A percentile compares a stretch with the other conserved stretches of the same genome.
phyloP scores from a whole-genome alignment of 2,329 filamentous ascomycete genomes.

The Aspergillus aculeatus region DNA sequence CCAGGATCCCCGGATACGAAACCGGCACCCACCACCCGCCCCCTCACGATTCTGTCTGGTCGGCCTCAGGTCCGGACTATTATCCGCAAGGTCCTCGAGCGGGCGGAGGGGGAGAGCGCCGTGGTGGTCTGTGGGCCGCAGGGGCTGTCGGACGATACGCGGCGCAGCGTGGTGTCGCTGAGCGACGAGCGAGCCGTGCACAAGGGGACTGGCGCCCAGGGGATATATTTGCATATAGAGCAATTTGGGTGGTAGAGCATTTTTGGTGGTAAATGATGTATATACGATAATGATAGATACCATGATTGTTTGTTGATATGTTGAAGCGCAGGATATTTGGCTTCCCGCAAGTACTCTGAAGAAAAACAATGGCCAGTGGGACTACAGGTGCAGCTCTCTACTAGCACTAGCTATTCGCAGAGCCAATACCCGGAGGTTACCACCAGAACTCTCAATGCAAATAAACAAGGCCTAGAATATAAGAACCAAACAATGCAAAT shows the following conservation, averaged over 20 bases:
- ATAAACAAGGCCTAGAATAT: no score
- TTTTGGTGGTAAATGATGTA: background rate
- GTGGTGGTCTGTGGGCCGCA: conserved; percentile 63
- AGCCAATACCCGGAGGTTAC: no score
- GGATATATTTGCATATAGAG: conserved; percentile 61
- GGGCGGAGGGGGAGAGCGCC: conserved; percentile 60
- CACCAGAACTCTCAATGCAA: no score
- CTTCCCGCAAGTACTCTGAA: no score
- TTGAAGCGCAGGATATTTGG: no score
- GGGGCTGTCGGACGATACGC: conserved; percentile 55
- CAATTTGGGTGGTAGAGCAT: conserved; percentile 49
- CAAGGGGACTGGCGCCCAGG: conserved; percentile 66
- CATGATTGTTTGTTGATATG: background rate
- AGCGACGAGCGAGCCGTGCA: conserved; percentile 67
- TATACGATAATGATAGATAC: background rate
- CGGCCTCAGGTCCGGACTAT: conserved; percentile 54
- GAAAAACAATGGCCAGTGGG: no score
- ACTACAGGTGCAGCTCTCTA: no score
- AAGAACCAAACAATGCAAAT: no score
- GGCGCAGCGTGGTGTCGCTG: conserved; percentile 54
- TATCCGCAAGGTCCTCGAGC: conserved; percentile 57
- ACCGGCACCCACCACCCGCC: background rate
- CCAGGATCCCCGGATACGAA: background rate
- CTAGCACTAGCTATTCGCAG: no score
- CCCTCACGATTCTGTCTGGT: conserved; percentile 44